Evolutionary conservation across 129 eudicot genomes (phyloP).

Genomic region (Pseudognaphalium luteoalbum): DNA sequence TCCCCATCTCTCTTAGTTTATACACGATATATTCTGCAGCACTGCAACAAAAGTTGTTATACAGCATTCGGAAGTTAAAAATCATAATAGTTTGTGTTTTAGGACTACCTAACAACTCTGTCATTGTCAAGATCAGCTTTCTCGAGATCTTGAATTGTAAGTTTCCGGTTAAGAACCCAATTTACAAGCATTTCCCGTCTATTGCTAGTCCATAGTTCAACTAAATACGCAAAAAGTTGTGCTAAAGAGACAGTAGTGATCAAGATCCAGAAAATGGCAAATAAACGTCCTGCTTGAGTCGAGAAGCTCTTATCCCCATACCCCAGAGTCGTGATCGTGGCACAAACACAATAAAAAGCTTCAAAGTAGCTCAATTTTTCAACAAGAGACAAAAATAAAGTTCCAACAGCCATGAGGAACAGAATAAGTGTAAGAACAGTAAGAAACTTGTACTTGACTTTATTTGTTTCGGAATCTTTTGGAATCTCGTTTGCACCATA

Average conservation of each 20-base stretch:
- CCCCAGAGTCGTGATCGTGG: slow-evolving; percentile 80
- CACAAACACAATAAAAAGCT: slow-evolving; percentile 85
- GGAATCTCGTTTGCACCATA: slow-evolving; percentile 36
- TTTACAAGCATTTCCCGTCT: slow-evolving; percentile 43
- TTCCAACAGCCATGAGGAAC: slow-evolving; percentile 50
- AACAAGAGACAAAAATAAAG: slow-evolving; percentile 42
- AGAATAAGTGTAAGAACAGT: slow-evolving; percentile 42
- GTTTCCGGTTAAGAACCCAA: slow-evolving; percentile 69
- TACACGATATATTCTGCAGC: slow-evolving; percentile 64
- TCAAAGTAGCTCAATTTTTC: slow-evolving; percentile 62
- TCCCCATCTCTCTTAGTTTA: slow-evolving; percentile 83
- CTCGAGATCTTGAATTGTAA: slow-evolving; percentile 65
- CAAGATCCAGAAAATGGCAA: slow-evolving; percentile 80
- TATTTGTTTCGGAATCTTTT: slow-evolving; percentile 51
- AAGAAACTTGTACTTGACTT: slow-evolving; percentile 57
- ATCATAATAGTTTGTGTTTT: background rate
- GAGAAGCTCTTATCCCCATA: slow-evolving; percentile 89
- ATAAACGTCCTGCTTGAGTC: slow-evolving; percentile 59
- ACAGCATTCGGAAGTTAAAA: background rate
- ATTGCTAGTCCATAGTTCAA: slow-evolving; percentile 67
- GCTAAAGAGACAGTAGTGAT: slow-evolving; percentile 69
- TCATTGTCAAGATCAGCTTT: slow-evolving; percentile 84
- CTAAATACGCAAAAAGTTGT: slow-evolving; percentile 60
- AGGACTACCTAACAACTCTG: slow-evolving; percentile 50
- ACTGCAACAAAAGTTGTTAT: slow-evolving; percentile 29